These are phyloP conservation scores for Penicillium brasilianum DNA, from an alignment of 2,329 filamentous ascomycete species.

Conservation along the genomic window DNA sequence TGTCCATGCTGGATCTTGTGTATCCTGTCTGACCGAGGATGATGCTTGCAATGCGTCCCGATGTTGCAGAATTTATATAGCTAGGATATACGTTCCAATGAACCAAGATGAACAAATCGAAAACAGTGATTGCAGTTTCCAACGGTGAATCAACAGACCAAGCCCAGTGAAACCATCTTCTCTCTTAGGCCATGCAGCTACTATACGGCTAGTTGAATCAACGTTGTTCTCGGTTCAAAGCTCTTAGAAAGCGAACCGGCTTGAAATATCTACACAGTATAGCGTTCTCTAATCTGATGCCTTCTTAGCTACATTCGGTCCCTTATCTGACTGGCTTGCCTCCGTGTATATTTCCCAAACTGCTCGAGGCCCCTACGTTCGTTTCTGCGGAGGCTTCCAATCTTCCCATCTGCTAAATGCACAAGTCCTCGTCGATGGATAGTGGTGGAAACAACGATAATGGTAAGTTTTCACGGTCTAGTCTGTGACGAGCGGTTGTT, in stretches of 20 bases:
- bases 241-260: too few species aligned
- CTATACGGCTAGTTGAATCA: background rate
- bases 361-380: background rate
- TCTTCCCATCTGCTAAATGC: background rate
- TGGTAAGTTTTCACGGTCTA: background rate
- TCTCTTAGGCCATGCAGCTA: background rate
- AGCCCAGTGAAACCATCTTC: background rate
- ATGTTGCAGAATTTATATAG: background rate
- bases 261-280: background rate
- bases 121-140: background rate
- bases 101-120: background rate
- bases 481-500: too few species aligned
- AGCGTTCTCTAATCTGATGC: background rate
- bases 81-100: background rate
- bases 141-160: background rate
- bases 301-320: background rate
- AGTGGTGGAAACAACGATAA: background rate
- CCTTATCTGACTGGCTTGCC: background rate
- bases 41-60: background rate
- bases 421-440: background rate
- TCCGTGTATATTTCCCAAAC: background rate
- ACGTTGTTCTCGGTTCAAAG: background rate
- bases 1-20: background rate
- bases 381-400: background rate
- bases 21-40: background rate